Evolutionary conservation across 2,329 filamentous ascomycete genomes (phyloP).

Genomic region (Cladosporium sp.): DNA sequence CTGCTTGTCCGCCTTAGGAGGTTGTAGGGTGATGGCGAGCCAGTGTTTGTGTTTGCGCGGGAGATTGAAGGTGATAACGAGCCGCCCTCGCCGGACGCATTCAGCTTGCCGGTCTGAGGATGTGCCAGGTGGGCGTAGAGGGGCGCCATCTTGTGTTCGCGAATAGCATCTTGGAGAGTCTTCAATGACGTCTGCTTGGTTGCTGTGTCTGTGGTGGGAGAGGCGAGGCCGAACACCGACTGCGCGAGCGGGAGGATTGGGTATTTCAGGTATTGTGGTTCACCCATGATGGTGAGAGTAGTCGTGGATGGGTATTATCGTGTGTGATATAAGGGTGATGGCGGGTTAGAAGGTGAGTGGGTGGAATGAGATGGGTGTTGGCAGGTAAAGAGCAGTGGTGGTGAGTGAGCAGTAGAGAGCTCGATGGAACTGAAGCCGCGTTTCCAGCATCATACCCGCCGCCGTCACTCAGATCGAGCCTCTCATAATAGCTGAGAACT

Average conservation of each 20-base stretch:
- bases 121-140: slow-evolving; percentile 82
- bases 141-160: slow-evolving; percentile 80
- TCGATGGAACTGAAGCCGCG: slow-evolving; percentile 5
- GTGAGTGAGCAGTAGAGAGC: neutral
- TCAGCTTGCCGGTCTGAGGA: slow-evolving; percentile 76
- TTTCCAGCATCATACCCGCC: slow-evolving; percentile 7
- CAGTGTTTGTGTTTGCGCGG: slow-evolving; percentile 34
- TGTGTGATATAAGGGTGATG: slow-evolving; percentile 53
- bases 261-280: slow-evolving; percentile 83
- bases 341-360: neutral
- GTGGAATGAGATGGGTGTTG: neutral
- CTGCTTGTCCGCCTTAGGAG: slow-evolving; percentile 39
- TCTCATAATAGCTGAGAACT: too few relatives aligned
- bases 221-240: slow-evolving; percentile 83
- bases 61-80: slow-evolving; percentile 26
- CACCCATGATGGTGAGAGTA: slow-evolving; percentile 52
- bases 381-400: slow-evolving; percentile 8
- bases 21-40: slow-evolving; percentile 24
- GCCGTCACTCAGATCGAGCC: too few relatives aligned
- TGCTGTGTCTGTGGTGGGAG: slow-evolving; percentile 65
- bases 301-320: slow-evolving; percentile 37
- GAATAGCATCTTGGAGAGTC: slow-evolving; percentile 75
- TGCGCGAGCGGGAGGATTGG: slow-evolving; percentile 77
- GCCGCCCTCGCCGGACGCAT: slow-evolving; percentile 61
- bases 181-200: slow-evolving; percentile 68